Percentiles rank a stretch among this genome's conserved stretches.
Conservation (phyloP, 2,329 filamentous ascomycete species). For the Colletotrichum magnum region DNA sequence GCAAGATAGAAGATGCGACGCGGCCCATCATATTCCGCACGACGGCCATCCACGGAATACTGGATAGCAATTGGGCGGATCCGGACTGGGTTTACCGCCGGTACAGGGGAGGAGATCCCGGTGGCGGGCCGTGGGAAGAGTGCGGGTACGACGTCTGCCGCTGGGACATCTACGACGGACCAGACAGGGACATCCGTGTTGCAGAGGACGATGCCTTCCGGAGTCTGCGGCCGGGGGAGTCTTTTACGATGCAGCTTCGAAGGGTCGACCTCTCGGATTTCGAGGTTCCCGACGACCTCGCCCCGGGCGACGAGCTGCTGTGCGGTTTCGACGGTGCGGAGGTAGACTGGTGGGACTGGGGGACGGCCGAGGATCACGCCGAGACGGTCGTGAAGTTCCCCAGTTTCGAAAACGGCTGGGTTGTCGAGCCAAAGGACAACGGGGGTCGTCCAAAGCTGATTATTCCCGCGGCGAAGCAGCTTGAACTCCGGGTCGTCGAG, state of each 20-base stretch:
- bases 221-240: neutral
- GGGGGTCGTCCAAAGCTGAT: neutral
- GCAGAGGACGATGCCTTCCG: neutral
- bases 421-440: neutral
- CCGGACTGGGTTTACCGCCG: neutral
- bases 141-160: neutral
- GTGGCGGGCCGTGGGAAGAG: neutral
- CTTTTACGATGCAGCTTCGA: neutral
- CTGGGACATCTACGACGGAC: neutral
- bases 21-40: neutral
- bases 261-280: neutral
- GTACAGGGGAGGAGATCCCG: neutral
- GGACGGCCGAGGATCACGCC: neutral
- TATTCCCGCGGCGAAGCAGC: neutral
- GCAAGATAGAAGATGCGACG: neutral
- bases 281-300: neutral
- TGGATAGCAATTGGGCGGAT: neutral
- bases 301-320: neutral
- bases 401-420: neutral
- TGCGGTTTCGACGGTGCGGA: neutral
- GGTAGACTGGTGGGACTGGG: neutral
- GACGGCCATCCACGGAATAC: neutral
- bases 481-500: neutral
- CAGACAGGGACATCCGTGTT: neutral
- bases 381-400: neutral